Evolutionary conservation across 2,329 filamentous ascomycete species (phyloP), one percentile per base, ranked within the genome.

Genomic region (Nemania sp.): DNA sequence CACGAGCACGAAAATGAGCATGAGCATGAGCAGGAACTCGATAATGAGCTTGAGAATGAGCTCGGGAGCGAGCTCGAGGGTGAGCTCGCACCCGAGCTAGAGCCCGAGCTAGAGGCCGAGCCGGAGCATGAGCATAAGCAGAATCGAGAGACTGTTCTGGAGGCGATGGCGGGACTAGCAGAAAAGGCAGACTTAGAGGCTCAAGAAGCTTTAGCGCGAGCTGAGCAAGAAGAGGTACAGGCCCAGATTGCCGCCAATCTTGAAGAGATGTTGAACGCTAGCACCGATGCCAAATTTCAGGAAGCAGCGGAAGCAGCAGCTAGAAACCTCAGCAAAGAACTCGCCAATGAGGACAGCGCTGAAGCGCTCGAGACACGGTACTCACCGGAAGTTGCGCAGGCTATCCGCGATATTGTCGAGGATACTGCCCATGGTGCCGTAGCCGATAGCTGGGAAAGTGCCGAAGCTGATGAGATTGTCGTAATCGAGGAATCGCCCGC

Each of bases 361-460:
- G 78, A 77, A 48, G 77, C 80, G 37, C 77, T 87, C n/a, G 84
- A 88, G 62, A 77, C 82, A 40, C 73, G 74, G 15, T 76, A 84
- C 60, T 78, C 80, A 34, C 79, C 81, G 49, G 80, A 82, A 20
- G 73, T 83, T 29, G 83, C 83, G 12, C 80, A 84, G 62, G 79
- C 79, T 29, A 77, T 79, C 47, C 76, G 74, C 29, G 76, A 80
- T 21, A 78, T 79, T 60, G 80, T 86, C 51, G 85, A 87, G 49
- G 81, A 85, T 61, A 80, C 82, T 39, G 82, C 83, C 52, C 81
- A 85, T 63, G 83, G 84, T 20, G 80, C 83, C 20, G 81, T 92
- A 48, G 90, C 87, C n/a, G 92, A 96, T 66, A 93, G 88, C 76
- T 96, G 92, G 92, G 92, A 97, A 79, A 96, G 89, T 65, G 91